Conservation (phyloP, 2,329 filamentous ascomycete genomes). For the Ophiobolus disseminans region DNA sequence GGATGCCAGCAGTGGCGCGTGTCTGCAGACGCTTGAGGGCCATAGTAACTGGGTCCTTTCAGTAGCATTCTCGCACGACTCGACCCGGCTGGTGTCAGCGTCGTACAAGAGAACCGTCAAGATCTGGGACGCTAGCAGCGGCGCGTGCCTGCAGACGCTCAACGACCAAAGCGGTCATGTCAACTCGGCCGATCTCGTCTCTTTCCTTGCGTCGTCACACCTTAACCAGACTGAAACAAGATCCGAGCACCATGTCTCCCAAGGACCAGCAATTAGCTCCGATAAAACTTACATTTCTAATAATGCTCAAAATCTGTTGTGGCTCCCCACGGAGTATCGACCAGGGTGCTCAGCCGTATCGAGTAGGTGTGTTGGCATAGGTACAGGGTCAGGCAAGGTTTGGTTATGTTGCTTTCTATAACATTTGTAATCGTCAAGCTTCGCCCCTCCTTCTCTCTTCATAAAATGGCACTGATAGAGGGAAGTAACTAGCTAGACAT, state of each 20-base stretch:
- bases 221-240: background rate
- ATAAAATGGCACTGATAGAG: background rate
- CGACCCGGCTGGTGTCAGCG: background rate
- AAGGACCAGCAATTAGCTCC: background rate
- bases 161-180: background rate
- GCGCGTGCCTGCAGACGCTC: background rate
- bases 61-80: background rate
- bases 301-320: constrained; percentile 1
- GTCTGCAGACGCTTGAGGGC: background rate
- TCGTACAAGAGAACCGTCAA: background rate
- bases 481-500: too few relatives aligned
- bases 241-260: background rate
- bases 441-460: background rate
- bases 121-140: background rate
- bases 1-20: too few relatives aligned
- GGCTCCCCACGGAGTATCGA: constrained; percentile 3
- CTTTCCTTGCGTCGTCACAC: background rate
- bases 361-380: constrained; percentile 1
- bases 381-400: constrained; percentile 1
- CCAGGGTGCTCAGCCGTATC: background rate
- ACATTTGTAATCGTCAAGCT: background rate
- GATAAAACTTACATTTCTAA: background rate
- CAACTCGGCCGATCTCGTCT: background rate
- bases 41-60: background rate
- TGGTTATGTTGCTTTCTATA: background rate